phyloP scores from a whole-genome alignment of 2,329 filamentous ascomycete species.

The Alternaria metachromatica region DNA sequence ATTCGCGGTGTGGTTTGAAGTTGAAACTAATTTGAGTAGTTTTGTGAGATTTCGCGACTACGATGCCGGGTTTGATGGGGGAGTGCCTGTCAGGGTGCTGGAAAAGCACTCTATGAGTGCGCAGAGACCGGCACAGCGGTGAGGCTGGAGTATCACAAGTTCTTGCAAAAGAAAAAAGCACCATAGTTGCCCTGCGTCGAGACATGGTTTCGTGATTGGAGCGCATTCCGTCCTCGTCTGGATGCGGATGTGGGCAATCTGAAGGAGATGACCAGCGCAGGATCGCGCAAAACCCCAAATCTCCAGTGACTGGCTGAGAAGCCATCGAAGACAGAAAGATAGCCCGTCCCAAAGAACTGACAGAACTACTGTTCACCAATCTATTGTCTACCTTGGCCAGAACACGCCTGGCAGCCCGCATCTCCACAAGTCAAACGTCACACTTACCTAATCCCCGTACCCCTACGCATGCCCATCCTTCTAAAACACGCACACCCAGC shows the following conservation, averaged over 20 bases:
- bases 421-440: conserved; percentile 10
- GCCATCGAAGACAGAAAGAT: neutral
- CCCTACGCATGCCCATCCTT: neutral
- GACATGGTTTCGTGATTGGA: neutral
- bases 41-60: neutral
- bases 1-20: neutral
- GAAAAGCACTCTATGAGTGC: neutral
- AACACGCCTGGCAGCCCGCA: neutral
- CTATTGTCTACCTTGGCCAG: neutral
- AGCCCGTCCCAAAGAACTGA: neutral
- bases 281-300: neutral
- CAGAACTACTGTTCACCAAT: conserved; percentile 4
- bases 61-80: neutral
- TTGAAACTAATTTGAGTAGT: neutral
- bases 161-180: neutral
- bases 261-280: neutral
- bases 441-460: conserved; percentile 2
- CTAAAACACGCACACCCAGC: neutral
- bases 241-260: neutral
- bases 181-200: neutral
- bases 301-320: neutral
- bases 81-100: neutral
- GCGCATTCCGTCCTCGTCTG: neutral
- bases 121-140: neutral
- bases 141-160: neutral